A percentile compares a stretch with the other conserved stretches of the same genome.
These are phyloP conservation scores for Cucurbita ficifolia DNA, from an alignment of 306 rosid genomes.

Conservation along the genomic window DNA sequence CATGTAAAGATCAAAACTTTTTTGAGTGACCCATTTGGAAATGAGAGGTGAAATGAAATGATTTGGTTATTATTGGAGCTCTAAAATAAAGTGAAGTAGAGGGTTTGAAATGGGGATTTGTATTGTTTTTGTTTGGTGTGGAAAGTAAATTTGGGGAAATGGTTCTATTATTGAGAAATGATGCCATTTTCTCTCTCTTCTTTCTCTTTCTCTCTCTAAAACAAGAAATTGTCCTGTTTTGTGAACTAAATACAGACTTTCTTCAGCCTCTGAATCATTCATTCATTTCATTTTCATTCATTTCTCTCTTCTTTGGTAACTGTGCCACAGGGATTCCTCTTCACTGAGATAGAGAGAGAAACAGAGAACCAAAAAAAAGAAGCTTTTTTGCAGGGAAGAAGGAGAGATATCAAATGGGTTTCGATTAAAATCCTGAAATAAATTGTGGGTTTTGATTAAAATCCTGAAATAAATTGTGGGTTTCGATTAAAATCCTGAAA, in stretches of 20 bases:
- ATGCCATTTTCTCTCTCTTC: constrained; percentile 43
- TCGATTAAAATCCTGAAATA: too few relatives aligned
- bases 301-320: constrained; percentile 21
- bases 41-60: neutral
- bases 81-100: neutral
- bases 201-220: constrained; percentile 31
- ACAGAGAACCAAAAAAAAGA: neutral
- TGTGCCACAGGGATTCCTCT: constrained; percentile 46
- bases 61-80: neutral
- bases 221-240: constrained; percentile 66
- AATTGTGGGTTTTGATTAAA: too few relatives aligned
- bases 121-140: constrained; percentile 52
- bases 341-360: neutral
- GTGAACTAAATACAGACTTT: neutral
- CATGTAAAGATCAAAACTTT: neutral
- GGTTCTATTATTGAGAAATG: constrained; percentile 93
- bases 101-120: neutral
- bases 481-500: too few relatives aligned
- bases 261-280: neutral
- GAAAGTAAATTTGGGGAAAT: constrained; percentile 33
- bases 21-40: neutral
- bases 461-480: too few relatives aligned
- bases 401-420: neutral
- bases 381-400: neutral
- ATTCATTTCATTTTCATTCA: neutral